Evolutionary conservation across 2,329 filamentous ascomycete species (phyloP), one percentile per base, ranked within the genome.

Genomic region (Colletotrichum tofieldiae): DNA sequence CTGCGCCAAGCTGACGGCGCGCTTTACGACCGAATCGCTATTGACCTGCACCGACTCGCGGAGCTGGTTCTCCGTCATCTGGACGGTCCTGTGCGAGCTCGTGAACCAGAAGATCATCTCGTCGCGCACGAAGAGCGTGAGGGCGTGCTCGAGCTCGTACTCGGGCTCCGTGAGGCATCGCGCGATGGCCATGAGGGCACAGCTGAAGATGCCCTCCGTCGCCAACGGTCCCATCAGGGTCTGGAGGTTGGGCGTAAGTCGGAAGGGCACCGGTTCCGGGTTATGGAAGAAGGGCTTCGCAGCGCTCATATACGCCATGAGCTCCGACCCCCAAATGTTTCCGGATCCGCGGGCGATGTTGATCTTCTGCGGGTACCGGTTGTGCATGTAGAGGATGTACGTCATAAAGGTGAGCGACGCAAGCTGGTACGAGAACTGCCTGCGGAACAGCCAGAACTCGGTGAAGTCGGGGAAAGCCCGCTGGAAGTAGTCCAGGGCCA

Each of bases 101-200:
- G 93, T 97, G 77, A 95, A 95, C 96, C 96, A 99, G 84, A 95
- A 97, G 75, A 96, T 95, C 89, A 99, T 97, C 84, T 99, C 96
- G 78, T 99, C 96, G 8, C 96, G 91, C 74, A 99, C 96, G 81
- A 98, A 98, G 71, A 99, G 90, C 68, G 93, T 94, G 61, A 99
- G 89, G 72, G 97, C 94, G 82, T 98, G 95, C 80, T 98, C 96
- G n/a, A 99, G 89, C 82, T 98, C 95, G 78, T 91, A 89, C 79
- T 93, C 91, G 35, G 95, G 94, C 79, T 98, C 95, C 16, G 95
- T 97, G 73, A 99, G 88, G 83, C 94, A 98, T 58, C 96, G 91
- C 8, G 96, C 96, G 78, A 99, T 98, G 1, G 95, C 95, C 95
- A 99, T 98, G 77, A 99, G 89, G 1, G 94, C 93, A 77, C 93